Conservation (phyloP, 345 rosid species). For the Aurinia saxatilis region DNA sequence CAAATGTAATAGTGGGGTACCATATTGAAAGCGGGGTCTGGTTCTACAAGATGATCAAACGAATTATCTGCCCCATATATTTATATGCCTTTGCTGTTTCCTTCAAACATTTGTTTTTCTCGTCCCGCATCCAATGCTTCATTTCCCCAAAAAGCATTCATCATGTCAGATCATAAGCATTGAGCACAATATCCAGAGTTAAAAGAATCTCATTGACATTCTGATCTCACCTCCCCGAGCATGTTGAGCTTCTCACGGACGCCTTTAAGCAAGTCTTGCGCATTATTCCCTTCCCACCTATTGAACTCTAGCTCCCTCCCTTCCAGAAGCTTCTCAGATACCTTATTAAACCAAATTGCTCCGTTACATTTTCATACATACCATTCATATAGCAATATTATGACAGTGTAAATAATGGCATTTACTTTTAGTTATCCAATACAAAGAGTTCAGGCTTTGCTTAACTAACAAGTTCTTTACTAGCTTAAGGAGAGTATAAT, state of each 20-base stretch:
- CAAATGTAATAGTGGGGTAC: neutral
- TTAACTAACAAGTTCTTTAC: neutral
- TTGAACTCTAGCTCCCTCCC: slow-evolving; percentile 69
- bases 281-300: slow-evolving; percentile 62
- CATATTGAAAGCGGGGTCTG: neutral
- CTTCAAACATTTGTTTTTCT: slow-evolving; percentile 72
- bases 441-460: neutral
- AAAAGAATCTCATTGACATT: neutral
- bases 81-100: slow-evolving; percentile 72
- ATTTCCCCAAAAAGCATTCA: slow-evolving; percentile 7
- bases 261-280: slow-evolving; percentile 46
- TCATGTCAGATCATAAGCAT: slow-evolving; percentile 7
- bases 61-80: slow-evolving; percentile 72
- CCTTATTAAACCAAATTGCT: slow-evolving; percentile 36
- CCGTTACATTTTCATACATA: neutral
- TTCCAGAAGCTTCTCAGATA: slow-evolving; percentile 55
- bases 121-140: slow-evolving; percentile 86
- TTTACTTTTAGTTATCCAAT: neutral
- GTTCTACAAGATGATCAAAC: slow-evolving; percentile 55
- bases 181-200: too few species aligned
- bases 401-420: neutral
- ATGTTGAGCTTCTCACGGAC: slow-evolving; percentile 72
- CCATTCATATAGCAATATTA: neutral
- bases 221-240: slow-evolving; percentile 64
- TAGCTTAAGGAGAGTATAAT: neutral